A percentile compares a stretch with the other conserved stretches of the same genome.
These are phyloP conservation scores for Crucihimalaya himalaica DNA, from an alignment of 345 rosid genomes.

Conservation along the genomic window DNA sequence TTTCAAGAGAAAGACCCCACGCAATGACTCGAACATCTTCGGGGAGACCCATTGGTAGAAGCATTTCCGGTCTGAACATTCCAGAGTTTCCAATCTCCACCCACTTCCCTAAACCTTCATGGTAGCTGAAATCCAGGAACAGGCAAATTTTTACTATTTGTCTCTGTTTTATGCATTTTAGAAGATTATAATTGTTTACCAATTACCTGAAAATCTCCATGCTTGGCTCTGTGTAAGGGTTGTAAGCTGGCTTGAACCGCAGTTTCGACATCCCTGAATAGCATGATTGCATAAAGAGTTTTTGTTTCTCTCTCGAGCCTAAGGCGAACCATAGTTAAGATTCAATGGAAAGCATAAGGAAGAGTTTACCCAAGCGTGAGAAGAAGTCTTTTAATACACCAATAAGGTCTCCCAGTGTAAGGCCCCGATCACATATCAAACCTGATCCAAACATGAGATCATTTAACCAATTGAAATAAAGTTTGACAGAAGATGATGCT, in stretches of 20 bases:
- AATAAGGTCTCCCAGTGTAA: constrained; percentile 87
- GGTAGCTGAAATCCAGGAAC: constrained; percentile 58
- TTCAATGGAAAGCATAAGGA: not conserved
- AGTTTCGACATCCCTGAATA: constrained; percentile 81
- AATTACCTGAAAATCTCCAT: constrained; percentile 91
- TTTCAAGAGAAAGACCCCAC: constrained; percentile 97
- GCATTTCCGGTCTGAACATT: constrained; percentile 96
- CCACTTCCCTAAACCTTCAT: constrained; percentile 81
- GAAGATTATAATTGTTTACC: not conserved
- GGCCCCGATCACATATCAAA: constrained; percentile 88
- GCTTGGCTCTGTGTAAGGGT: constrained; percentile 97
- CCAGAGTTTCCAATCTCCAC: constrained; percentile 98
- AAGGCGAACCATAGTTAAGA: not conserved
- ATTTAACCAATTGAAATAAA: constrained; percentile 8
- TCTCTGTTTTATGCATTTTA: not conserved
- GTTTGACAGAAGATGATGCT: not conserved
- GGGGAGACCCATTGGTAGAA: constrained; percentile 91
- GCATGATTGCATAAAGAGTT: not conserved
- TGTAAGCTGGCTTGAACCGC: constrained; percentile 92
- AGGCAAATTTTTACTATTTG: not conserved
- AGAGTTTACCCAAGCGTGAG: constrained; percentile 70
- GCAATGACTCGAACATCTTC: constrained; percentile 91
- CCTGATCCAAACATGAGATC: constrained; percentile 50
- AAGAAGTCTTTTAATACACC: constrained; percentile 89
- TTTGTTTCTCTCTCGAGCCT: not conserved